A percentile compares a stretch with the other conserved stretches of the same genome.
phyloP scores from a whole-genome alignment of 1,284 basidiomycete genomes.

The Leccinum colubrinum region DNA sequence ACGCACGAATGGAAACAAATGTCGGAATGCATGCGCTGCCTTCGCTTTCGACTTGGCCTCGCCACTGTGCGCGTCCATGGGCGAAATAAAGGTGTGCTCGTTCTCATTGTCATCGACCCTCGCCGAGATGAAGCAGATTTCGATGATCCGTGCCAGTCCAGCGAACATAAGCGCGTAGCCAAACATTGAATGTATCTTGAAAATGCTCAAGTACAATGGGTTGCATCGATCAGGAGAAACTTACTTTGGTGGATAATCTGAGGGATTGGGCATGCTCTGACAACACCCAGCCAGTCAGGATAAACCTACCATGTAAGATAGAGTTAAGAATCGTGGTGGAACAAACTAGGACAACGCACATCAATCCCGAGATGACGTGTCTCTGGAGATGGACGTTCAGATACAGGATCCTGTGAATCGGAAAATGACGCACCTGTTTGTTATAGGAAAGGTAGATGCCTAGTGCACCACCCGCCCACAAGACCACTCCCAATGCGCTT shows the following conservation, averaged over 20 bases:
- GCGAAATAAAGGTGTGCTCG: conserved; percentile 58
- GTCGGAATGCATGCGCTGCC: conserved; percentile 69
- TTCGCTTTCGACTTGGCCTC: conserved; percentile 29
- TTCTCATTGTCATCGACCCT: conserved; percentile 46
- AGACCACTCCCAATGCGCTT: conserved; percentile 44
- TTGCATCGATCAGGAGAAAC: background rate
- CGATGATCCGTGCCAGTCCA: conserved; percentile 79
- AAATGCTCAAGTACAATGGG: conserved; percentile 11
- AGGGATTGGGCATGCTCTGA: conserved; percentile 85
- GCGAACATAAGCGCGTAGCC: conserved; percentile 89
- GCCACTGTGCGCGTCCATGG: conserved; percentile 11
- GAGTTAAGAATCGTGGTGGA: background rate
- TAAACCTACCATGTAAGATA: conserved; percentile 50
- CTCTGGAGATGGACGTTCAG: conserved; percentile 37
- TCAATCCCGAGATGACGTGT: conserved; percentile 79
- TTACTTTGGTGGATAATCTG: conserved; percentile 79
- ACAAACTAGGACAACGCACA: conserved; percentile 48
- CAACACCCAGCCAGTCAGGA: conserved; percentile 95
- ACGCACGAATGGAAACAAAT: conserved; percentile 84
- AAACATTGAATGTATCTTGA: conserved; percentile 79
- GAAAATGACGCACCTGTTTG: conserved; percentile 52
- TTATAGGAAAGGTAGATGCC: conserved; percentile 86
- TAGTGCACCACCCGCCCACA: conserved; percentile 91
- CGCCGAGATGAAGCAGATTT: conserved; percentile 73
- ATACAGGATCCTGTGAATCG: background rate